Evolutionary conservation across 2,329 filamentous ascomycete genomes (phyloP).

Genomic region (Coniosporium tulheliwenetii): DNA sequence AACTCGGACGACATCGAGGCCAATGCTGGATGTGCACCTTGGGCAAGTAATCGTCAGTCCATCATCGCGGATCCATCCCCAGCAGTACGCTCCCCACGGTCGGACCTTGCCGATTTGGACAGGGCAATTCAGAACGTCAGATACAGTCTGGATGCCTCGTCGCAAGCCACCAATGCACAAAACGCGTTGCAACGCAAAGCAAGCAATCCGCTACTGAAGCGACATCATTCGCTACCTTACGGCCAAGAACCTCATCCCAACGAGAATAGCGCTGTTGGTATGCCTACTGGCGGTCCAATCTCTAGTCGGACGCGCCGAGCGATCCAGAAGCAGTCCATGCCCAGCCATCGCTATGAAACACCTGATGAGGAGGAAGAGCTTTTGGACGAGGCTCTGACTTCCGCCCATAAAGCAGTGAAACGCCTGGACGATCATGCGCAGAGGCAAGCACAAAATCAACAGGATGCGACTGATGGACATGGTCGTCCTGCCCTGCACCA

Average conservation of each 20-base stretch:
- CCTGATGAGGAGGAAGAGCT: slow-evolving; percentile 95
- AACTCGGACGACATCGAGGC: slow-evolving; percentile 77
- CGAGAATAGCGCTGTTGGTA: slow-evolving; percentile 45
- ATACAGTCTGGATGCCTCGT: slow-evolving; percentile 36
- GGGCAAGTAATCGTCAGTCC: slow-evolving; percentile 73
- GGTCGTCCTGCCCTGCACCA: slow-evolving; percentile 39
- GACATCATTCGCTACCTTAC: slow-evolving; percentile 31
- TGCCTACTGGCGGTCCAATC: slow-evolving; percentile 39
- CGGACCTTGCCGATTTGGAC: slow-evolving; percentile 44
- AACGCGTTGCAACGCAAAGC: slow-evolving; percentile 16
- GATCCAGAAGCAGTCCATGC: slow-evolving; percentile 52
- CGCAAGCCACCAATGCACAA: slow-evolving; percentile 16
- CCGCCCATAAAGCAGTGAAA: slow-evolving; percentile 59
- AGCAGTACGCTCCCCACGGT: slow-evolving; percentile 27
- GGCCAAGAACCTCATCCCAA: slow-evolving; percentile 36
- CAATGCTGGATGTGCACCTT: slow-evolving; percentile 82
- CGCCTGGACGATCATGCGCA: slow-evolving; percentile 41
- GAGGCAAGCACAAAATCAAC: slow-evolving; percentile 8
- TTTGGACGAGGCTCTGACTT: slow-evolving; percentile 72
- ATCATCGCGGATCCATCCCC: slow-evolving; percentile 58
- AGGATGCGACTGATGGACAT: slow-evolving; percentile 21
- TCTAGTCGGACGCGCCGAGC: slow-evolving; percentile 70
- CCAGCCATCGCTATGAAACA: slow-evolving; percentile 76
- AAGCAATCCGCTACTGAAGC: slow-evolving; percentile 30
- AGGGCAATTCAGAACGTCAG: slow-evolving; percentile 44